Evolutionary conservation across 2,329 filamentous ascomycete genomes (phyloP).

Genomic region (Myriosclerotinia scirpicola): DNA sequence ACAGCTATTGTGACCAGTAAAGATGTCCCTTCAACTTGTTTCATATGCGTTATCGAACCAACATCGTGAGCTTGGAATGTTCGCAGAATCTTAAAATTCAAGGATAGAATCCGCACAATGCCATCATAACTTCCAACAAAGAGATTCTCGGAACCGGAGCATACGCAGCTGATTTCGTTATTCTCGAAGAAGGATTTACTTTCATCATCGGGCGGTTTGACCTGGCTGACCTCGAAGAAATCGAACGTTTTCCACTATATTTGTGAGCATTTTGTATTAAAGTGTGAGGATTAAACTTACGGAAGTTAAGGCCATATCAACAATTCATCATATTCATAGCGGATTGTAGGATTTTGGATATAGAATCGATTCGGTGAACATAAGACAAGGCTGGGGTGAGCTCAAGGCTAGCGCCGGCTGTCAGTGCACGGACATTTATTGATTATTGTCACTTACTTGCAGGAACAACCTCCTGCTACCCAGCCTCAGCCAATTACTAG

Average conservation of each 20-base stretch:
- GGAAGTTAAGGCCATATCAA: slow-evolving; percentile 36
- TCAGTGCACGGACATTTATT: slow-evolving; percentile 12
- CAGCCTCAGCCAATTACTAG: too few relatives aligned
- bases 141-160: slow-evolving; percentile 83
- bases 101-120: slow-evolving; percentile 81
- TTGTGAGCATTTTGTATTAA: slow-evolving; percentile 15
- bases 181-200: slow-evolving; percentile 77
- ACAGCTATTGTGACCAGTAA: slow-evolving; percentile 79
- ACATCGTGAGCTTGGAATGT: slow-evolving; percentile 83
- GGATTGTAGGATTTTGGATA: background rate
- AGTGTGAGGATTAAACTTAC: slow-evolving; percentile 20
- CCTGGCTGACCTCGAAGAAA: slow-evolving; percentile 94
- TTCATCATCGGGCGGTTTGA: slow-evolving; percentile 76
- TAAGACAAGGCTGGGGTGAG: slow-evolving; percentile 19
- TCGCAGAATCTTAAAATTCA: slow-evolving; percentile 81
- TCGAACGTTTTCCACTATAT: slow-evolving; percentile 95
- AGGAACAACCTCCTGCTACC: background rate
- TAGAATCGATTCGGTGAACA: slow-evolving; percentile 6
- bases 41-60: slow-evolving; percentile 84
- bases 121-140: slow-evolving; percentile 88
- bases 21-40: slow-evolving; percentile 83
- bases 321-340: slow-evolving; percentile 19
- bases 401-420: slow-evolving; percentile 21
- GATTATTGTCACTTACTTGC: background rate
- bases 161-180: slow-evolving; percentile 78